Evolutionary conservation across 495 filamentous ascomycete genomes (phyloP).

Genomic region (Hyaloscypha variabilis): DNA sequence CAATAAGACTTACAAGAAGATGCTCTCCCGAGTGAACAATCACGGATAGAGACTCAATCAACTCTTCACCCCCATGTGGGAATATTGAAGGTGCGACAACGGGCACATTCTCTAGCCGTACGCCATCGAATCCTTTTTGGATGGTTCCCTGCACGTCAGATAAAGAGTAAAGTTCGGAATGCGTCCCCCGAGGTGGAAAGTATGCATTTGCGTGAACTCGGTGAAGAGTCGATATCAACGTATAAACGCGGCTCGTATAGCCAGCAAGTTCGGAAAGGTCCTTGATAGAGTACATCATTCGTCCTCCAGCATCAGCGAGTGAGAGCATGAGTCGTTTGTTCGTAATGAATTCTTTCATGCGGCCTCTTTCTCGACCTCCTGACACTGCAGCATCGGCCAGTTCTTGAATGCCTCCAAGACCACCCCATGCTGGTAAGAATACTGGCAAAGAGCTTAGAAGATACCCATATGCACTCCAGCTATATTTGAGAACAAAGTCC

Average conservation of each 20-base stretch:
- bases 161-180: conserved; percentile 81
- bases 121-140: conserved; percentile 91
- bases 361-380: conserved; percentile 68
- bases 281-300: conserved; percentile 99
- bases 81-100: conserved; percentile 84
- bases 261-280: conserved; percentile 96
- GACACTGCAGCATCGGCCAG: conserved; percentile 47
- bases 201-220: conserved; percentile 91
- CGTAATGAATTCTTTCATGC: conserved; percentile 99
- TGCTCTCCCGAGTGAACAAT: conserved; percentile 90
- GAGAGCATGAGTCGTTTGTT: conserved; percentile 99
- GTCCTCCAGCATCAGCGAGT: conserved; percentile 90
- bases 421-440: conserved; percentile 95
- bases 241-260: conserved; percentile 94
- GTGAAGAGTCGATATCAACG: conserved; percentile 90
- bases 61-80: conserved; percentile 85
- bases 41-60: conserved; percentile 86
- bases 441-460: conserved; percentile 89
- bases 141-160: conserved; percentile 90
- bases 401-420: conserved; percentile 72
- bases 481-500: conserved; percentile 97
- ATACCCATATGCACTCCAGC: conserved; percentile 97
- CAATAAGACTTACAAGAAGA: conserved; percentile 56
- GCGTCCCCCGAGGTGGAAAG: conserved; percentile 63
- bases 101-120: conserved; percentile 91